Evolutionary conservation across 495 filamentous ascomycete genomes (phyloP).

Genomic region (Penicillium samsonianum): DNA sequence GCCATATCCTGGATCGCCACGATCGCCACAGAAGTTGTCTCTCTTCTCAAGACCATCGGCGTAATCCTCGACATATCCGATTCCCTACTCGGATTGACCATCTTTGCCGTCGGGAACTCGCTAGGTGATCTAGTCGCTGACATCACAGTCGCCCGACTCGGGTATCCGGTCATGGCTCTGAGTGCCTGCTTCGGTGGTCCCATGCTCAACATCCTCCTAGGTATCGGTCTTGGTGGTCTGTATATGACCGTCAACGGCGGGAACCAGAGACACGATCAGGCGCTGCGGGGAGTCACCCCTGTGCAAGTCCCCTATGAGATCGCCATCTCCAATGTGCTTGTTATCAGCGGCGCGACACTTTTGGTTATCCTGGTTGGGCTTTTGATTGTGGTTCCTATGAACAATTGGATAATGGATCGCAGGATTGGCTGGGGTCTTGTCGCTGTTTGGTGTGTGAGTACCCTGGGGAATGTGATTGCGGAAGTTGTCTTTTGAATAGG

Average conservation of each 20-base stretch:
- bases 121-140: conserved; percentile 94
- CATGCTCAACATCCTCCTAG: conserved; percentile 95
- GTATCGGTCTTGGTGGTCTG: conserved; percentile 83
- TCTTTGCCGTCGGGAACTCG: conserved; percentile 96
- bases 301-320: conserved; percentile 61
- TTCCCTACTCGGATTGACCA: conserved; percentile 90
- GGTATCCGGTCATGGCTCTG: conserved; percentile 97
- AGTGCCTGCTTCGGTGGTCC: conserved; percentile 93
- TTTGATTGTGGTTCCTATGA: conserved; percentile 78
- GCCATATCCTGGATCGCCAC: conserved; percentile 94
- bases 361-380: conserved; percentile 77
- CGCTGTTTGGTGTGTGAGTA: conserved; percentile 82
- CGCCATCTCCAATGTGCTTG: conserved; percentile 76
- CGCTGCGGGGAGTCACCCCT: conserved; percentile 2
- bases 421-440: conserved; percentile 82
- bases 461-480: conserved; percentile 76
- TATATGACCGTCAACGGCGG: conserved; percentile 69
- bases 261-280: conserved; percentile 22
- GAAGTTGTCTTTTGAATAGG: conserved; percentile 54
- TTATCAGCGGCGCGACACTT: conserved; percentile 79
- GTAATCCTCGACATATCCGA: conserved; percentile 93
- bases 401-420: conserved; percentile 86
- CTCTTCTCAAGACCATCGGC: conserved; percentile 89
- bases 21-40: conserved; percentile 94
- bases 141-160: conserved; percentile 87